Evolutionary conservation across 768 basidiomycete genomes (phyloP).

Genomic region (Termitomyces sp.): DNA sequence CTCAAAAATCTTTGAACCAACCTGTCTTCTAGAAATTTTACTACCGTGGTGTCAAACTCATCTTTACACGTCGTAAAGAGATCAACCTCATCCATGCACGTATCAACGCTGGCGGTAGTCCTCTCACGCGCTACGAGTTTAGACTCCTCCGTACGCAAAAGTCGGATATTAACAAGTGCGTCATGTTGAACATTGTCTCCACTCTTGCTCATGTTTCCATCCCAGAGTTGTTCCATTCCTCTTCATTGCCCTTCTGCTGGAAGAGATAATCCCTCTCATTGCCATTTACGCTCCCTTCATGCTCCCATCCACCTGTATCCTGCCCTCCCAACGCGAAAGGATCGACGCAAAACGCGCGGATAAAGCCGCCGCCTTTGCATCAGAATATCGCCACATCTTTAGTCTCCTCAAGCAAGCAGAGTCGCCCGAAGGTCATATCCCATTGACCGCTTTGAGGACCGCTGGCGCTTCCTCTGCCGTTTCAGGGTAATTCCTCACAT

Average conservation of each 20-base stretch:
- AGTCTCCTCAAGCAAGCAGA: conserved; percentile 29
- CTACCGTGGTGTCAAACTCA: conserved; percentile 68
- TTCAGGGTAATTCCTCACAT: conserved; percentile 52
- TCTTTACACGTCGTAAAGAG: conserved; percentile 58
- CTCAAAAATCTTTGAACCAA: conserved; percentile 1
- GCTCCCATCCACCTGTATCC: conserved; percentile 83
- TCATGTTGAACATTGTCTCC: background rate
- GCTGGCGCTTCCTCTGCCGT: conserved; percentile 37
- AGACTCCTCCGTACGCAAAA: conserved; percentile 65
- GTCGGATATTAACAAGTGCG: conserved; percentile 69
- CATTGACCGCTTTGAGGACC: conserved; percentile 26
- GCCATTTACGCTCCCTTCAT: conserved; percentile 83
- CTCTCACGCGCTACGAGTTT: conserved; percentile 64
- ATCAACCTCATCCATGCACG: conserved; percentile 53
- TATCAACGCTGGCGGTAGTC: conserved; percentile 53
- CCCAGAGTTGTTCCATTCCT: conserved; percentile 76
- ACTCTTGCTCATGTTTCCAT: conserved; percentile 11
- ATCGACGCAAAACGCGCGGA: conserved; percentile 53
- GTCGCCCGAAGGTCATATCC: conserved; percentile 29
- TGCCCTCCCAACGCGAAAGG: conserved; percentile 72
- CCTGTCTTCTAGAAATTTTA: conserved; percentile 74
- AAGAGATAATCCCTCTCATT: conserved; percentile 80
- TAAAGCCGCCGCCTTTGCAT: conserved; percentile 40
- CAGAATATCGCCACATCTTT: conserved; percentile 34
- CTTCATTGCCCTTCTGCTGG: conserved; percentile 66